Base-by-base conservation (phyloP, 495 filamentous ascomycete genomes). In the Aspergillus coremiiformis region DNA sequence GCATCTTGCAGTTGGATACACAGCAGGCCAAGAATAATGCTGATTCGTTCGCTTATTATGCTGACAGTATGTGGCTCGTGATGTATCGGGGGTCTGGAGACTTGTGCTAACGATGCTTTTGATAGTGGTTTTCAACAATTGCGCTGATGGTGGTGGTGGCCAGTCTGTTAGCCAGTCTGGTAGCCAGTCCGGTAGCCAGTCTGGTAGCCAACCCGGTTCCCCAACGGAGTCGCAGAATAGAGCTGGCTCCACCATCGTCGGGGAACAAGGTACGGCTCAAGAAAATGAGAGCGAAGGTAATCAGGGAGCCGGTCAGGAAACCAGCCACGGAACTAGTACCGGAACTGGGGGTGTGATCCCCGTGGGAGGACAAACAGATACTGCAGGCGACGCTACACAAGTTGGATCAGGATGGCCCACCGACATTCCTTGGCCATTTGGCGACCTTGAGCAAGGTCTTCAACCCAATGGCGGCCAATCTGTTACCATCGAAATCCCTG, bases 1-100 rank as follows among this genome's bases (percentile, higher is more conserved):
- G 19, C n/a, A 53, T 60, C 0, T 19, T 60, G 14, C n/a, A 24
- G 14, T 30, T 60, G 15, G 35, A 35, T 14, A 56, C 57, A 10
- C 24, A 30, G 4, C 47, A 54, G 21, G 49, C 53, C 14, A 24
- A 42, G 42, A 45, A 47, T 3, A 56, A 56, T 15, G 57, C 57
- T 0, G 57, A 60, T 42, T 48, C 53, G 0, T 60, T 53, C 22
- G 57, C 57, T 8, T 60, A 51, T 23, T 60, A 60, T 44, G 50
- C 57, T 39, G 54, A 53, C 14, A 44, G 56, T 59, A 49, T 30
- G 42, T 39, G n/a, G 8, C 21, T 43, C 8, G 23, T 21, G 10
- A n/a, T 29, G 6, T 15, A 17, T 32, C 32, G n/a, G 11, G n/a
- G 44, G n/a, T 10, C 26, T 2, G 4, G 20, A 1, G 19, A 9